Percentiles rank a stretch among this genome's conserved stretches.
phyloP scores from a whole-genome alignment of 352 stramenopile genomes.

The Blastocystis sp. region DNA sequence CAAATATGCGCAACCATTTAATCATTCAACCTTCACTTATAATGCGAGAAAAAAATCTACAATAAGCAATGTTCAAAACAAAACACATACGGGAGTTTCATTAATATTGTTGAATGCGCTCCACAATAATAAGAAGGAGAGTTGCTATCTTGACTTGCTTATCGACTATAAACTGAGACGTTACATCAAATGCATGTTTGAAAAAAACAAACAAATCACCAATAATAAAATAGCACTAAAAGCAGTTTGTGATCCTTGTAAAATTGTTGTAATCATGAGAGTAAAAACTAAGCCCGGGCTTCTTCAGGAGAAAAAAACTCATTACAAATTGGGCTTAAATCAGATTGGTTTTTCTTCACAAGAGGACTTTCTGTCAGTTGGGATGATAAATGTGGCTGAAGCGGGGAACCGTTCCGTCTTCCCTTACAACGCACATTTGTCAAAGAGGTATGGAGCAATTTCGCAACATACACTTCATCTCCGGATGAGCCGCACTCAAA shows the following conservation, averaged over 20 bases:
- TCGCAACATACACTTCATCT: background rate
- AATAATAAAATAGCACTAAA: background rate
- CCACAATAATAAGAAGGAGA: background rate
- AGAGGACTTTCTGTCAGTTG: background rate
- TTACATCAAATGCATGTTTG: background rate
- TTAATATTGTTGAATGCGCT: background rate
- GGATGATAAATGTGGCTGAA: background rate
- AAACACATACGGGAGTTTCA: slow-evolving; percentile 28
- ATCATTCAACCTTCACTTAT: background rate
- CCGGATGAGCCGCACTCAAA: background rate
- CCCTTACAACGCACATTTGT: background rate
- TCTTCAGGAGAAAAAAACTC: background rate
- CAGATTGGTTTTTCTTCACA: background rate
- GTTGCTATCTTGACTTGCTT: background rate
- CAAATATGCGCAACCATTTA: background rate
- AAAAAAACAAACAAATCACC: background rate
- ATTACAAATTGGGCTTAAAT: background rate
- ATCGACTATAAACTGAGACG: background rate
- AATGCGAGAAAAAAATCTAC: background rate
- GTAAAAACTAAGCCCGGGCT: background rate
- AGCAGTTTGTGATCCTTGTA: background rate
- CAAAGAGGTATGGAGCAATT: background rate
- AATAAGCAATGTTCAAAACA: background rate
- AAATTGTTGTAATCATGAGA: background rate
- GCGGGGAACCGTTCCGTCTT: background rate